Evolutionary conservation across 2,329 filamentous ascomycete genomes (phyloP).

Genomic region (Verticillium isaacii): DNA sequence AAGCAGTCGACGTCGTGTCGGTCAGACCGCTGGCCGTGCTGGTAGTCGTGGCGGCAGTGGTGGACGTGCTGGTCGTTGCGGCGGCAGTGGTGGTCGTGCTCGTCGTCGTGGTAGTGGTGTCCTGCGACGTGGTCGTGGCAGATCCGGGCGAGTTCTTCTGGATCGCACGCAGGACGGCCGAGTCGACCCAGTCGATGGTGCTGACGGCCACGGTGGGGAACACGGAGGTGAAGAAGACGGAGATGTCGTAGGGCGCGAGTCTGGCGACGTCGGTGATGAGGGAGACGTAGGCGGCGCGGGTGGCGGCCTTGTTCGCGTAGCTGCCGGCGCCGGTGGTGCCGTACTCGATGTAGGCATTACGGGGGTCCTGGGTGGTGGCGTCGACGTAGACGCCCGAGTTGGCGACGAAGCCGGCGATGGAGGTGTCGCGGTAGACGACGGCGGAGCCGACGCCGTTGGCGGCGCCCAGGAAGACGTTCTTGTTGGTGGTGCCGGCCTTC

Average conservation of each 20-base stretch:
- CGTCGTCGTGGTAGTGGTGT: not conserved
- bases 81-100: not conserved
- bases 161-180: constrained; percentile 17
- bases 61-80: not conserved
- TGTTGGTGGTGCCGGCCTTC: constrained; percentile 25
- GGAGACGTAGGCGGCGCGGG: constrained; percentile 27
- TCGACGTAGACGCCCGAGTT: constrained; percentile 25
- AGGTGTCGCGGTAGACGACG: constrained; percentile 33
- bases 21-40: not conserved
- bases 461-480: constrained; percentile 34
- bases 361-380: constrained; percentile 21
- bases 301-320: constrained; percentile 28
- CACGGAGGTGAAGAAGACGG: constrained; percentile 27
- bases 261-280: constrained; percentile 23
- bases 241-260: constrained; percentile 27
- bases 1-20: not conserved
- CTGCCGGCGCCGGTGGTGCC: constrained; percentile 32
- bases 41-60: not conserved
- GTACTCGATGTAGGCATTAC: constrained; percentile 36
- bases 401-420: constrained; percentile 30
- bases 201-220: constrained; percentile 26
- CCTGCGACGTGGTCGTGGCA: not conserved
- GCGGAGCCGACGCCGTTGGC: constrained; percentile 33
- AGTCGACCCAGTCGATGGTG: constrained; percentile 30
- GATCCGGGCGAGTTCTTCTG: not conserved